Evolutionary conservation across 1,284 basidiomycete genomes (phyloP), one percentile per base, ranked within the genome.

Genomic region (Rhizoctonia solani): DNA sequence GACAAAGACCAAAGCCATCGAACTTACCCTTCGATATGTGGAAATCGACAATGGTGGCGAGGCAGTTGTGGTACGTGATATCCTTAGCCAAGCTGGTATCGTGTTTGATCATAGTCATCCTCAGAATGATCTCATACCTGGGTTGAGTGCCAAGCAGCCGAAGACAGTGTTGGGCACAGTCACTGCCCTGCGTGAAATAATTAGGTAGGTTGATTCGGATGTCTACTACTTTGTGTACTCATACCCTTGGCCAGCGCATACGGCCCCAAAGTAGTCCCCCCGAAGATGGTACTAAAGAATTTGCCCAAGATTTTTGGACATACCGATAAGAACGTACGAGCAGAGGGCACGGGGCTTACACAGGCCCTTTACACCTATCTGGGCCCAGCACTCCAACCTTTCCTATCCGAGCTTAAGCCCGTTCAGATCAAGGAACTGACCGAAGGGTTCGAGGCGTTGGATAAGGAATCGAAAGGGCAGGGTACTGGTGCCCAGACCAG

Each of bases 371-470:
- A 99, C 80, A 89, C 90, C 71, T 95, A 88, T 76, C 87, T 99
- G 71, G 97, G 97, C 23, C 81, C 90, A 1, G 90, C 88, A 0
- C 89, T 99, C 69, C 88, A 94, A 66, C 86, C 94, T 49, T 93
- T 89, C 78, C 80, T 99, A 9, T 80, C 86, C n/a, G 92, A 97
- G 72, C 83, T 99, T 70, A 99, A 99, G 77, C 94, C 97, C 0
- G 95, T 99, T n/a, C 97, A 99, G 77, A 87, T 95, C 47, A 95
- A 98, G 76, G 97, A 99, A 74, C 78, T 99, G 69, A 93, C 93
- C 73, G 95, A 97, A 74, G 83, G 87, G 0, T 99, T 98, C 74
- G 92, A 92, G 70, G 79, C 77, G 30, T 82, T 96, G 80, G 94
- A 97, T 73, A 87, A 85, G 54, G 87, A 89, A 34, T 90, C 89